A percentile compares a stretch with the other conserved stretches of the same genome.
These are phyloP conservation scores for Nemania sp. DNA, from an alignment of 2,329 filamentous ascomycete genomes.

Conservation along the genomic window DNA sequence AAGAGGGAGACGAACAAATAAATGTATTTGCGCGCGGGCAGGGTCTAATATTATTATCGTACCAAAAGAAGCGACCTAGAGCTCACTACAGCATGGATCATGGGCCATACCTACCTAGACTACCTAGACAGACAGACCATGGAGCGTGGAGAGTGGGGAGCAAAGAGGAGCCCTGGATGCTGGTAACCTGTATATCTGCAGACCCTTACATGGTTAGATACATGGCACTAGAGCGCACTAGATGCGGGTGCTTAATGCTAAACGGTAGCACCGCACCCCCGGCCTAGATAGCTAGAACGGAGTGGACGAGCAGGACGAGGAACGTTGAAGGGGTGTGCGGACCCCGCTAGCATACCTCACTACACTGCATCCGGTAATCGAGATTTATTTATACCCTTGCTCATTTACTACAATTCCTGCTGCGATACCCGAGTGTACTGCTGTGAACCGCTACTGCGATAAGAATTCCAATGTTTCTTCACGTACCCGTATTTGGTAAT, in stretches of 20 bases:
- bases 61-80: slow-evolving; percentile 16
- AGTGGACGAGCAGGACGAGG: slow-evolving; percentile 25
- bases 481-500: slow-evolving; percentile 1
- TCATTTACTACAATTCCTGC: background rate
- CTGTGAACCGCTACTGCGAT: background rate
- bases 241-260: slow-evolving; percentile 13
- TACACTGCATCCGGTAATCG: background rate
- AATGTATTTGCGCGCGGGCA: slow-evolving; percentile 18
- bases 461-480: background rate
- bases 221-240: background rate
- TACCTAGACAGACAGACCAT: no score
- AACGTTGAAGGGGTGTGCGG: slow-evolving; percentile 26
- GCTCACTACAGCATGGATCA: background rate
- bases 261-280: slow-evolving; percentile 18
- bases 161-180: slow-evolving; percentile 8
- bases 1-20: background rate
- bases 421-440: background rate
- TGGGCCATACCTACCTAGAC: background rate
- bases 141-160: background rate
- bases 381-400: background rate
- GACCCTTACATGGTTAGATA: background rate
- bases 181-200: background rate
- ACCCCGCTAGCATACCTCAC: slow-evolving; percentile 18
- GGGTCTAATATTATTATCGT: slow-evolving; percentile 27
- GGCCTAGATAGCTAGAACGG: slow-evolving; percentile 3